A percentile compares a stretch with the other conserved stretches of the same genome.
phyloP scores from a whole-genome alignment of 345 rosid species.

The Brassica cretica region DNA sequence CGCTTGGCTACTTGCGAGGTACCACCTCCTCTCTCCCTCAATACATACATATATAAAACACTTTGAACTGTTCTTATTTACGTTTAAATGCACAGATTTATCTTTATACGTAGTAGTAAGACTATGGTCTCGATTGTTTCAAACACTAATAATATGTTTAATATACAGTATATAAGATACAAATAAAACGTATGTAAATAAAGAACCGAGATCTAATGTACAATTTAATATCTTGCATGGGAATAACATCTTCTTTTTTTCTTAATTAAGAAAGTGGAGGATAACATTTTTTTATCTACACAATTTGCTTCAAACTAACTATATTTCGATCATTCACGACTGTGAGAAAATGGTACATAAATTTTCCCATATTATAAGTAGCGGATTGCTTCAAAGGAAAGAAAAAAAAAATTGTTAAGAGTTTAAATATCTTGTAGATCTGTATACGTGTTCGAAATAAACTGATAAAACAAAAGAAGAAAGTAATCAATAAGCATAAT shows the following conservation, averaged over 20 bases:
- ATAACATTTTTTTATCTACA: background rate
- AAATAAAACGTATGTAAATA: background rate
- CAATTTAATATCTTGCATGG: background rate
- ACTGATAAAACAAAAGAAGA: constrained; percentile 12
- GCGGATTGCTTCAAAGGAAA: background rate
- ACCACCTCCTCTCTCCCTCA: background rate
- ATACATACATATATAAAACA: background rate
- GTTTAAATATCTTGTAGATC: background rate
- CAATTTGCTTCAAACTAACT: background rate
- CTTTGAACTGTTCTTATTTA: background rate
- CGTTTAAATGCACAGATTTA: background rate
- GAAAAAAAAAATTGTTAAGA: background rate
- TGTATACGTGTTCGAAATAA: constrained; percentile 10
- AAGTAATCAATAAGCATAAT: constrained; percentile 11
- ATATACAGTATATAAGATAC: background rate
- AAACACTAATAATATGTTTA: background rate
- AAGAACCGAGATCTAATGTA: background rate
- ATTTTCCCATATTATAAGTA: background rate
- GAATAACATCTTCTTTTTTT: constrained; percentile 4
- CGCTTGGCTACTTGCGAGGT: constrained; percentile 74
- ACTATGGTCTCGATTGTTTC: background rate
- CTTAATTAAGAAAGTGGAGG: too few species aligned
- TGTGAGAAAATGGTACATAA: background rate
- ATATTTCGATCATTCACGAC: background rate
- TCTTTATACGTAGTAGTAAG: constrained; percentile 5